Conservation (phyloP, 2,329 filamentous ascomycete genomes). For the Fusarium sp. region DNA sequence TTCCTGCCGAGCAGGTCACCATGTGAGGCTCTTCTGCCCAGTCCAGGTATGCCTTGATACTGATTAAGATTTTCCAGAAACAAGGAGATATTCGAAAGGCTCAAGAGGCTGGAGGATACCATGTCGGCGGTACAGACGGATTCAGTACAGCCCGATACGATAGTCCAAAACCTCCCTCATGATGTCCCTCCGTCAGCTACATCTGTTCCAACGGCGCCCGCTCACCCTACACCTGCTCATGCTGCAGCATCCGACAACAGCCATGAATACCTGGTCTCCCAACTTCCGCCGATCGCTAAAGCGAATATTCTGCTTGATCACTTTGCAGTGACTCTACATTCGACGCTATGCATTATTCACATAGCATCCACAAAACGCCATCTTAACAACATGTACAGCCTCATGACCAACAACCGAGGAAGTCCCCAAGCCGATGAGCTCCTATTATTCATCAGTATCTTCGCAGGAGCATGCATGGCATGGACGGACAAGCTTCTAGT, state of each 20-base stretch:
- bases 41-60: not conserved
- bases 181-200: not conserved
- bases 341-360: conserved; percentile 1
- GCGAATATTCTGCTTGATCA: not conserved
- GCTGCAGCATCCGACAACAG: no score
- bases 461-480: not conserved
- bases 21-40: not conserved
- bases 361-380: not conserved
- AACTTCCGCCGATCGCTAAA: not conserved
- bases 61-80: not conserved
- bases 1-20: not conserved
- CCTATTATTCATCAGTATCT: conserved; percentile 6
- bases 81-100: not conserved
- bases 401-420: fast-evolving
- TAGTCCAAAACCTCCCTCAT: not conserved
- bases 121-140: not conserved
- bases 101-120: not conserved
- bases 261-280: not conserved
- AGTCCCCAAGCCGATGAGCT: not conserved
- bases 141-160: not conserved
- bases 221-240: not conserved
- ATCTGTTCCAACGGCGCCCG: not conserved
- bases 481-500: conserved; percentile 8
- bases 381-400: not conserved
- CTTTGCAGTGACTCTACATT: not conserved